Conservation (phyloP, 2,329 filamentous ascomycete genomes). For the Phoma sp. region DNA sequence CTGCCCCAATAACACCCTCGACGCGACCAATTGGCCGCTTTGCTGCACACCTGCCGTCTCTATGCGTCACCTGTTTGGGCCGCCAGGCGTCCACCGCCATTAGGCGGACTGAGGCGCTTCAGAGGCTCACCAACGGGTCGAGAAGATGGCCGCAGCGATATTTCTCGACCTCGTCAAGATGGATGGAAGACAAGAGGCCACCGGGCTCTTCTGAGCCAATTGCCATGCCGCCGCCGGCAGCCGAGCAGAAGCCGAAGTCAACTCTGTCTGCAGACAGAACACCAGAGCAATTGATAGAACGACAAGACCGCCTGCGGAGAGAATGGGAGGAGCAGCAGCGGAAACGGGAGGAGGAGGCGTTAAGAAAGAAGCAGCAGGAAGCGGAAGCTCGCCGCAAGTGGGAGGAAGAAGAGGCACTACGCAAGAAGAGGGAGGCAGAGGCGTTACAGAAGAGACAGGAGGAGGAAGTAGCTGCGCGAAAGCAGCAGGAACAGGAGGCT, state of each 20-base stretch:
- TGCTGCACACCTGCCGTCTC: conserved; percentile 22
- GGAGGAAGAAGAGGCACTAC: conserved; percentile 11
- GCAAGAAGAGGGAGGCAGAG: conserved; percentile 21
- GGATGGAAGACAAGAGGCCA: conserved; percentile 31
- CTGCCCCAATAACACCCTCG: conserved; percentile 20
- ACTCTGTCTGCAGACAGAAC: conserved; percentile 16
- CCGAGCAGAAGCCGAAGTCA: conserved; percentile 16
- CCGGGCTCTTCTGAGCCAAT: conserved; percentile 23
- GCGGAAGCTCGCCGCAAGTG: conserved; percentile 22
- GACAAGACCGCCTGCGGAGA: conserved; percentile 22
- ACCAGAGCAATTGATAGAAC: conserved; percentile 22
- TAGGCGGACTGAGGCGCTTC: conserved; percentile 6
- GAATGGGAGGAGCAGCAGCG: conserved; percentile 18
- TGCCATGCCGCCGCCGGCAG: conserved; percentile 31
- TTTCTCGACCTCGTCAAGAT: conserved; percentile 31
- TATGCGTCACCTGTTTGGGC: conserved; percentile 42
- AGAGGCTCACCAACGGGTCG: conserved; percentile 3
- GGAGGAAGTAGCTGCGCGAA: conserved; percentile 22
- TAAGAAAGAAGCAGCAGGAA: conserved; percentile 19
- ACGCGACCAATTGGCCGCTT: conserved; percentile 22
- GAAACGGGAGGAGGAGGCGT: conserved; percentile 23
- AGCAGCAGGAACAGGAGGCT: conserved; percentile 12
- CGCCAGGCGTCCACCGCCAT: conserved; percentile 30
- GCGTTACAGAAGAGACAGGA: conserved; percentile 18
- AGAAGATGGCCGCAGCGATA: conserved; percentile 17